A percentile compares a stretch with the other conserved stretches of the same genome.
phyloP scores from a whole-genome alignment of 805 yeast genomes.

The Jamesozyma jinghongensis region DNA sequence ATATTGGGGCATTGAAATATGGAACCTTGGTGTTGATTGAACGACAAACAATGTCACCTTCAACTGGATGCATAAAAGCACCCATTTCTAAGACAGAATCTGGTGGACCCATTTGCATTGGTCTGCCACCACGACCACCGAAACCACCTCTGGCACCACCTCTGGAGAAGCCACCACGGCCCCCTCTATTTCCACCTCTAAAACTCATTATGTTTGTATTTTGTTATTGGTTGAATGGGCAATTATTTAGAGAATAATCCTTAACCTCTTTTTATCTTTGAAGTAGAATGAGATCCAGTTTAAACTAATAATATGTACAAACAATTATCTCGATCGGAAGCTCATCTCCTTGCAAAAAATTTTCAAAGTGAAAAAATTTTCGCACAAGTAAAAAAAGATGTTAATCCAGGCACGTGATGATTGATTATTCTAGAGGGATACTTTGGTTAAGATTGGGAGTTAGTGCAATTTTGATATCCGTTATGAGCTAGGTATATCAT shows the following conservation, averaged over 20 bases:
- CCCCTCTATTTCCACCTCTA: conserved; percentile 26
- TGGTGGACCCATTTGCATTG: conserved; percentile 89
- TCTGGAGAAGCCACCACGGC: conserved; percentile 22
- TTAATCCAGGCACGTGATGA: not conserved
- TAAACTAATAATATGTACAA: not conserved
- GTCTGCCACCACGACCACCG: conserved; percentile 38
- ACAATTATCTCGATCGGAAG: not conserved
- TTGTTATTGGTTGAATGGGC: not conserved
- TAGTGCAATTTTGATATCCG: too few relatives aligned
- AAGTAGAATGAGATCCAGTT: too few relatives aligned
- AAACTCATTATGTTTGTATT: conserved; percentile 29
- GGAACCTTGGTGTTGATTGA: conserved; percentile 92
- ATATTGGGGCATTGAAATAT: conserved; percentile 97
- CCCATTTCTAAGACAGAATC: conserved; percentile 95
- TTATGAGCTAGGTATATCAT: too few relatives aligned
- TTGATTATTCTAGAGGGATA: too few relatives aligned
- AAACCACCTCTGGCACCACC: conserved; percentile 34
- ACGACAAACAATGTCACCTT: conserved; percentile 94
- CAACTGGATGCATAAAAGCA: conserved; percentile 81
- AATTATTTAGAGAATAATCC: not conserved
- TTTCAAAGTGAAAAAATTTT: conserved; percentile 3
- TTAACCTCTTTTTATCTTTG: not conserved
- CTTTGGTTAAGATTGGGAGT: too few relatives aligned
- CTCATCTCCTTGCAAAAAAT: conserved; percentile 5
- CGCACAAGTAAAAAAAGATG: not conserved